Evolutionary conservation across 2,329 filamentous ascomycete species (phyloP), one percentile per base, ranked within the genome.

Genomic region (Dactylellina leptospora): DNA sequence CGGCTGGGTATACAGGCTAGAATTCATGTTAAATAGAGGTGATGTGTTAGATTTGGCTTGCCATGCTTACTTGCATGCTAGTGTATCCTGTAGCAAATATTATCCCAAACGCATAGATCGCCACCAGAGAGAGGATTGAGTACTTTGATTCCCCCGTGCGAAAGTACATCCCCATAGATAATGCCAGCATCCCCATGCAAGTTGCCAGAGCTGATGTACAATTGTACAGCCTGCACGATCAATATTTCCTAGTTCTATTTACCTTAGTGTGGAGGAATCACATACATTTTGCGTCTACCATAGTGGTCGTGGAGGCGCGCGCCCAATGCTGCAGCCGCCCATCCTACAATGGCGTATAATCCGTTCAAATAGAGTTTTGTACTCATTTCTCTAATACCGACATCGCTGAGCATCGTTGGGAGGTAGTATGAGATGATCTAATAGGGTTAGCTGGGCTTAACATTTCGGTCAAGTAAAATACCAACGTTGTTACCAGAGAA

Each of bases 401-500:
- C 80, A 1, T 78, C 78, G 42, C 78, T 75, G 22, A 83, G 79
- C 81, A 83, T 83, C 23, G 78, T 76, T 1, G 81, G 81, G 76
- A 82, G 77, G 42, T 81, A 82, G 64, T 81, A 82, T 0, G 68
- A 60, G 9, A 72, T 66, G 18, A 72, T 58, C 68, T 72, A 44
- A 13, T 4, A 6, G 8, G 1, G 11, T 38, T 23, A 45, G n/a
- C n/a, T n/a, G n/a, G n/a, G n/a, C n/a, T n/a, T n/a, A n/a, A n/a
- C n/a, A n/a, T 40, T n/a, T 1, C 36, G 36, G 4, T 16, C 13
- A 40, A 10, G 13, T 40, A 11, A 2, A 16, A 40, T 40, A 40
- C 36, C 3, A 76, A 79, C 3, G 82, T 82, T 82, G 74, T 82
- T 83, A 1, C 81, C 81, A 5, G 76, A 78, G 81, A 81, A 82